Percentiles rank a stretch among this genome's conserved stretches.
Evolutionary conservation across 768 basidiomycete genomes (phyloP).

Genomic region (Calocera viscosa): DNA sequence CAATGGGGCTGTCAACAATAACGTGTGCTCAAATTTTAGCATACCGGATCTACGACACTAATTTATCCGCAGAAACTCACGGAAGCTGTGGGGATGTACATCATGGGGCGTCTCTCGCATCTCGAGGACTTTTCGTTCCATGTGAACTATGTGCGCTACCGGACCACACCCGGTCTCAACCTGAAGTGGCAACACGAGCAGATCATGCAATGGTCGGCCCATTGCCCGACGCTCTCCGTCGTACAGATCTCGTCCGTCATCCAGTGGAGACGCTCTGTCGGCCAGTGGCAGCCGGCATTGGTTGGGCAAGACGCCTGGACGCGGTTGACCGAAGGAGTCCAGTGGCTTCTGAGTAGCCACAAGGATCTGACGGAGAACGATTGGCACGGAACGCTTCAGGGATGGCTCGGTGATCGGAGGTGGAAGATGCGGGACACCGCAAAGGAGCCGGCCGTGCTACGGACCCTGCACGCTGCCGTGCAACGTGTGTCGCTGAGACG

Average conservation of each 20-base stretch:
- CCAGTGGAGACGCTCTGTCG: neutral
- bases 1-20: neutral
- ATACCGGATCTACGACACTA: neutral
- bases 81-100: neutral
- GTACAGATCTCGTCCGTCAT: slow-evolving; percentile 2
- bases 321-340: neutral
- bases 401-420: neutral
- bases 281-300: neutral
- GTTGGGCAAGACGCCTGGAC: slow-evolving; percentile 1
- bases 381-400: neutral
- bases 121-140: slow-evolving; percentile 1
- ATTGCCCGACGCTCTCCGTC: slow-evolving; percentile 2
- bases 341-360: neutral
- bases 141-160: neutral
- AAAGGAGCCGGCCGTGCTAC: neutral
- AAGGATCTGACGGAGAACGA: neutral
- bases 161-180: neutral
- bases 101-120: neutral
- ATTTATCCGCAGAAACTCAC: neutral
- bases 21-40: neutral
- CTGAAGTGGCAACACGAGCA: neutral
- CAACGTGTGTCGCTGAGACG: neutral
- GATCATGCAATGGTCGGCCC: neutral
- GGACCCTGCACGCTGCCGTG: slow-evolving; percentile 1
- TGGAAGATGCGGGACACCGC: neutral